Percentiles rank a stretch among this genome's conserved stretches.
Conservation (phyloP, 225 moss, liverwort and hornwort genomes). For the Neckera pumila region DNA sequence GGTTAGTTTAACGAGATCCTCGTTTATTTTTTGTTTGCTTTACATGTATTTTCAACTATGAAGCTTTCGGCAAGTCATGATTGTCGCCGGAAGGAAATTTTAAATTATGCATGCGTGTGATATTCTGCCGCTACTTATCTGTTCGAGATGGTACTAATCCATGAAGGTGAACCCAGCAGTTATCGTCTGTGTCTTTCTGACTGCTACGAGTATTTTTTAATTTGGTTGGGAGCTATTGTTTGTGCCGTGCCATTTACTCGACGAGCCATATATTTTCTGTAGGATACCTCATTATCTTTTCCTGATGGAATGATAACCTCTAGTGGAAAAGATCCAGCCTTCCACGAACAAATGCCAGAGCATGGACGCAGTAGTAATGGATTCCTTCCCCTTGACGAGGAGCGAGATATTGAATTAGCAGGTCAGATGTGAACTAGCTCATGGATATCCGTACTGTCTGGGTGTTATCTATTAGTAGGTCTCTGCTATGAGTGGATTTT, state of each 20-base stretch:
- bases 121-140: neutral
- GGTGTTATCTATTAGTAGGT: neutral
- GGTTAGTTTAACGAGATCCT: slow-evolving; percentile 17
- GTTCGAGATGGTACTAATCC: neutral
- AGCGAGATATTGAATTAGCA: slow-evolving; percentile 13
- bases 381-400: slow-evolving; percentile 4
- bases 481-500: neutral
- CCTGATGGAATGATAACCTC: neutral
- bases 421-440: slow-evolving; percentile 9
- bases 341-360: neutral
- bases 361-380: slow-evolving; percentile 1
- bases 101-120: neutral
- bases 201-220: neutral
- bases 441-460: neutral
- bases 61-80: neutral
- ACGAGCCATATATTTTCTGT: neutral
- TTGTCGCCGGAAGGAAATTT: neutral
- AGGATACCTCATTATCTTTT: slow-evolving; percentile 27
- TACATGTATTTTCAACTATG: neutral
- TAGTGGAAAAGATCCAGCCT: neutral
- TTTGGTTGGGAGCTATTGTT: neutral
- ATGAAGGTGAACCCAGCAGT: neutral
- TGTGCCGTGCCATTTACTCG: neutral
- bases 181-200: neutral
- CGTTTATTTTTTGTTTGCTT: neutral